These are phyloP conservation scores for Fusarium domesticum DNA, from an alignment of 2,329 filamentous ascomycete genomes.

Conservation along the genomic window DNA sequence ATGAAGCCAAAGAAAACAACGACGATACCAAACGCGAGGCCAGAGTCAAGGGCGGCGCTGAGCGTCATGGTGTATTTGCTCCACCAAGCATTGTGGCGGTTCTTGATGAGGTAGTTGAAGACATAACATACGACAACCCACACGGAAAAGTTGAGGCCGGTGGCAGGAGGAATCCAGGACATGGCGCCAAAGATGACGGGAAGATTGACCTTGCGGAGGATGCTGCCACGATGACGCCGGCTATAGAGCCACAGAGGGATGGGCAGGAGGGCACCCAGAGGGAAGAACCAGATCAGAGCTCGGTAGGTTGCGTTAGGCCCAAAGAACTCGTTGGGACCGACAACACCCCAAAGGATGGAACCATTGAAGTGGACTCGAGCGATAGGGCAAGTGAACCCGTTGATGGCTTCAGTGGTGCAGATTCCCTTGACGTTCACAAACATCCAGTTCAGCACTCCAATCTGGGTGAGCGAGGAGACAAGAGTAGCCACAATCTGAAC, in stretches of 20 bases:
- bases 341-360: conserved; percentile 84
- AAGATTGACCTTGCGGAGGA: conserved; percentile 74
- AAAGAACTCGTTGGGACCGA: conserved; percentile 80
- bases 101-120: conserved; percentile 76
- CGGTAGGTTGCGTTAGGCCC: conserved; percentile 72
- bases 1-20: conserved; percentile 83
- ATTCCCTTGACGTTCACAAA: conserved; percentile 72
- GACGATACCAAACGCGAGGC: conserved; percentile 77
- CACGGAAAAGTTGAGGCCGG: conserved; percentile 82
- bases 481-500: conserved; percentile 74
- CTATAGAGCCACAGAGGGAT: conserved; percentile 71
- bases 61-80: conserved; percentile 89
- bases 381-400: conserved; percentile 84
- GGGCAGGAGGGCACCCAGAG: conserved; percentile 71
- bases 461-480: conserved; percentile 76
- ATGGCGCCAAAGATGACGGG: conserved; percentile 81
- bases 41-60: conserved; percentile 77
- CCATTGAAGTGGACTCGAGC: conserved; percentile 89
- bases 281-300: conserved; percentile 76
- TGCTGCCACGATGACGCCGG: conserved; percentile 55
- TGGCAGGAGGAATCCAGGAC: conserved; percentile 83
- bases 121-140: conserved; percentile 83
- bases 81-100: conserved; percentile 74
- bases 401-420: conserved; percentile 76
- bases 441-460: conserved; percentile 87